A percentile compares a stretch with the other conserved stretches of the same genome.
These are phyloP conservation scores for Termitomyces sp. DNA, from an alignment of 768 basidiomycete species.

Conservation along the genomic window DNA sequence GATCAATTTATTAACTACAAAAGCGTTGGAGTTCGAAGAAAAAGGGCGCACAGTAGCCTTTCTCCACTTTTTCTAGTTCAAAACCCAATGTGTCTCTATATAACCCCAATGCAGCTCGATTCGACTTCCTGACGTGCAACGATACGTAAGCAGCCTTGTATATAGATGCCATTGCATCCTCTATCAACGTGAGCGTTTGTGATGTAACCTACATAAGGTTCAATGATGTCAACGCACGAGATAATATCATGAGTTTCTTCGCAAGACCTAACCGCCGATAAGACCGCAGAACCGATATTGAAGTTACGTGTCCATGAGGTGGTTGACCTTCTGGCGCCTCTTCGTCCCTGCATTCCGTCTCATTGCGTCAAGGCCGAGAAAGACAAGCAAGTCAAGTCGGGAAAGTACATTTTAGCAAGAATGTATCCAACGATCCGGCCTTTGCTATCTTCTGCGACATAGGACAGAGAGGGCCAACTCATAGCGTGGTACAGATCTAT, in stretches of 20 bases:
- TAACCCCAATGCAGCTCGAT: conserved; percentile 84
- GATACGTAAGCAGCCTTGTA: conserved; percentile 88
- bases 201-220: not conserved
- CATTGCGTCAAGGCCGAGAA: conserved; percentile 12
- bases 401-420: conserved; percentile 82
- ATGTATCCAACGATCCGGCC: conserved; percentile 95
- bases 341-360: conserved; percentile 53
- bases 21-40: not conserved
- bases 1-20: not conserved
- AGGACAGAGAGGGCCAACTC: conserved; percentile 95
- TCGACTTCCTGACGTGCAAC: conserved; percentile 92
- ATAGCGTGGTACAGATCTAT: conserved; percentile 85
- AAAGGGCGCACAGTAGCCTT: conserved; percentile 74
- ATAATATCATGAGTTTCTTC: conserved; percentile 93
- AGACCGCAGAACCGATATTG: conserved; percentile 89
- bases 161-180: conserved; percentile 87
- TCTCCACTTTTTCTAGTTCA: conserved; percentile 82
- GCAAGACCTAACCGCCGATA: conserved; percentile 91
- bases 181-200: conserved; percentile 33
- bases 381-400: conserved; percentile 4
- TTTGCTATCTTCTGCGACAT: conserved; percentile 88
- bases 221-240: conserved; percentile 56
- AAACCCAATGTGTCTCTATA: conserved; percentile 94
- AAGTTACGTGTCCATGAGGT: conserved; percentile 93
- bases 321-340: conserved; percentile 58